Base-by-base conservation (phyloP, 768 basidiomycete genomes). In the Crucibulum laeve region DNA sequence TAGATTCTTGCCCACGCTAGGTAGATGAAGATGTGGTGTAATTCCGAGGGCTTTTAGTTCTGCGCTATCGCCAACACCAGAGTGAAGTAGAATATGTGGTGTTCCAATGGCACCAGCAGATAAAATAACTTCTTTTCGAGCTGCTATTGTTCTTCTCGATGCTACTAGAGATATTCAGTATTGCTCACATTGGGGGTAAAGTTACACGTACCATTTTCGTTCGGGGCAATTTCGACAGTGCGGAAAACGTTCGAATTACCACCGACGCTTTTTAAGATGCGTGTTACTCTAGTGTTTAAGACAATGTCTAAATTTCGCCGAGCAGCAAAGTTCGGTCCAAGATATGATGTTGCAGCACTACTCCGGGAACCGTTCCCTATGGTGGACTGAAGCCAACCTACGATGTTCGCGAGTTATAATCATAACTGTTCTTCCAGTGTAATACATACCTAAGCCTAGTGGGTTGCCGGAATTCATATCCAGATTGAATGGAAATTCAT, bases 51-150 rank as follows among this genome's bases (percentile, higher is more conserved):
- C 44, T 21, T 39, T 18, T 10, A 62, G 44, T 14, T 51, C 50
- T 3, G 40, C 32, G 11, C 37, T 22, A 13, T 54, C 48, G 3
- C 64, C 64, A 25, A 66, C 53, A 19, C 61, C 62, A 3, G 54
- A 56, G 25, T 51, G 40, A 38, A 61, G 46, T 11, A 61, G 50
- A 2, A 59, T 45, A 22, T 59, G 58, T 3, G 60, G 58, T 1
- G 54, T 55, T 1, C 28, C 51, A 1, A 59, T 40, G 4, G 48
- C 47, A 8, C 60, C 60, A 11, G 52, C 48, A 15, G 55, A 67
- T n/a, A 81, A 48, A 10, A 81, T 62, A 32, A 81, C 64, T 51
- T 81, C 79, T 45, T 70, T 74, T 46, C 52, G 52, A 0, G 76
- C 79, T 6, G 48, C 64, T 1, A 63, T 32, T 17, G 17, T 6